These are phyloP conservation scores for Dendrobium huoshanense DNA, from an alignment of 106 monocot species.

Conservation along the genomic window DNA sequence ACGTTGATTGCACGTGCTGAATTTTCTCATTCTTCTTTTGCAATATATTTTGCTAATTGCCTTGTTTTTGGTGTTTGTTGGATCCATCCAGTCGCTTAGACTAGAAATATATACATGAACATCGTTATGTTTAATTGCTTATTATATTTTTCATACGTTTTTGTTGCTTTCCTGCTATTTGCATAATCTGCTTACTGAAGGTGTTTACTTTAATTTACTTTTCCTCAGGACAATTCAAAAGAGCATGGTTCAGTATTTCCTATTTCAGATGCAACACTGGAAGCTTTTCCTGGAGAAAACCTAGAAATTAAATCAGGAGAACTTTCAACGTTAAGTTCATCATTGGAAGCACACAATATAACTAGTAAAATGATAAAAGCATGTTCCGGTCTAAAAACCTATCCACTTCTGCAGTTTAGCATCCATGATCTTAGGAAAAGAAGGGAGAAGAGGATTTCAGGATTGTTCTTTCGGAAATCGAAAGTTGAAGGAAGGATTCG, in stretches of 20 bases:
- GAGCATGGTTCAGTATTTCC: slow-evolving; percentile 10
- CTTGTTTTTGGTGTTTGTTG: neutral
- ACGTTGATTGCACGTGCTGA: neutral
- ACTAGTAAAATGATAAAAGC: slow-evolving; percentile 20
- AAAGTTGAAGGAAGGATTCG: slow-evolving; percentile 9
- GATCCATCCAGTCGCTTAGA: neutral
- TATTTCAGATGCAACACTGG: slow-evolving; percentile 5
- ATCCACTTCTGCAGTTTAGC: slow-evolving; percentile 49
- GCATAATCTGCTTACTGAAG: neutral
- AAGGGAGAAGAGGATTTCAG: slow-evolving; percentile 37
- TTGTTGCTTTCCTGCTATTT: neutral
- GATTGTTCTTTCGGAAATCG: slow-evolving; percentile 9
- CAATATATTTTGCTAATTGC: neutral
- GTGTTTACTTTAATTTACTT: neutral
- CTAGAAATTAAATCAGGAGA: slow-evolving; percentile 13
- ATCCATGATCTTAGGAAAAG: slow-evolving; percentile 56
- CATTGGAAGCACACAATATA: slow-evolving; percentile 12
- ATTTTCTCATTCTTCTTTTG: neutral
- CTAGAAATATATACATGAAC: neutral
- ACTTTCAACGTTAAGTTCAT: slow-evolving; percentile 10
- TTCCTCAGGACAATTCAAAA: slow-evolving; percentile 16
- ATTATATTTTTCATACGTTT: neutral
- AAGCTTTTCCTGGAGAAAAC: slow-evolving; percentile 22
- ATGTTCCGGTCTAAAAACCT: slow-evolving; percentile 22
- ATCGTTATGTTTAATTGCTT: neutral